Evolutionary conservation across 768 basidiomycete species (phyloP).

Genomic region (Lyophyllum decastes): DNA sequence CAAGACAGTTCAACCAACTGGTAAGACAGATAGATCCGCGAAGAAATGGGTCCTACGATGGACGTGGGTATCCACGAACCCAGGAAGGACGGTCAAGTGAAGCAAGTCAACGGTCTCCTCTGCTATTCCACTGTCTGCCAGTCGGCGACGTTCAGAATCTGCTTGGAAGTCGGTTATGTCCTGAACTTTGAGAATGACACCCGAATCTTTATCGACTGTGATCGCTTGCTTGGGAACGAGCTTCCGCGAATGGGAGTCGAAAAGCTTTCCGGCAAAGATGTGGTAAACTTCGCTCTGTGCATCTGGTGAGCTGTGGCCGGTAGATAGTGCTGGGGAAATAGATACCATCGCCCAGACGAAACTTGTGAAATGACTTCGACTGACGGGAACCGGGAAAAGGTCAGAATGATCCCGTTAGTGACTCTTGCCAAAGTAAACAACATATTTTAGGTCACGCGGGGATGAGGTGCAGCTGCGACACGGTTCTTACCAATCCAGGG

Average conservation of each 20-base stretch:
- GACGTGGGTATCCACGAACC: constrained; percentile 60
- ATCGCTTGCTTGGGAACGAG: constrained; percentile 48
- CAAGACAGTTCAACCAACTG: background rate
- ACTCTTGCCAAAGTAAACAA: too few relatives aligned
- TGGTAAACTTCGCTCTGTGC: constrained; percentile 13
- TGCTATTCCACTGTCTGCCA: constrained; percentile 3
- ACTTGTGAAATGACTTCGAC: background rate
- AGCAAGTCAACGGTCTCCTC: constrained; percentile 45
- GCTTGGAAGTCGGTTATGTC: constrained; percentile 1
- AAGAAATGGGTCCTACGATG: constrained; percentile 39
- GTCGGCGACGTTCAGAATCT: background rate
- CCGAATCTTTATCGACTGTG: constrained; percentile 44
- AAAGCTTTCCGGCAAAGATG: constrained; percentile 49
- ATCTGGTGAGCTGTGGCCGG: background rate
- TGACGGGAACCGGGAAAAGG: background rate
- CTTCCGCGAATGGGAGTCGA: constrained; percentile 44
- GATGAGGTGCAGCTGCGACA: too few relatives aligned
- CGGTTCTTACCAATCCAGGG: too few relatives aligned
- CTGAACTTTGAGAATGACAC: constrained; percentile 49
- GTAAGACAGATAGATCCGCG: background rate
- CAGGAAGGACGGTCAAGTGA: constrained; percentile 51
- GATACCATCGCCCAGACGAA: background rate
- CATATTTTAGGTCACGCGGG: too few relatives aligned
- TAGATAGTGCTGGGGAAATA: background rate
- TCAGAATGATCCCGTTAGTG: background rate